Evolutionary conservation across 805 yeast species (phyloP), one percentile per base, ranked within the genome.

Genomic region (Zygoascus ofunaensis): DNA sequence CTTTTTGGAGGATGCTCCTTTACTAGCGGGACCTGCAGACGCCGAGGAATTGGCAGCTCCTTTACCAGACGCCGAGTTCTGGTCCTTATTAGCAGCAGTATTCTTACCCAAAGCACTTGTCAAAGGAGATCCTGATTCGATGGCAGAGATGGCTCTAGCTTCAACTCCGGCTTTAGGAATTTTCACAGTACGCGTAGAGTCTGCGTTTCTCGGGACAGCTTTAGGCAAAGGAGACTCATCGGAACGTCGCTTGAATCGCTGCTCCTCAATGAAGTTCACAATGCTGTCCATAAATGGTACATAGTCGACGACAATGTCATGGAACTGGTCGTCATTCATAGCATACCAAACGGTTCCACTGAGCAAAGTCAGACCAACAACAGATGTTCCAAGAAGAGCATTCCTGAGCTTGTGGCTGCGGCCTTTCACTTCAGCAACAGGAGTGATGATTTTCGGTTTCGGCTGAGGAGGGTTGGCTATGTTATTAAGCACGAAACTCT

Each of bases 231-330:
- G 2, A 7, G 15, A 8, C 4, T 37, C 34, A 5, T 37, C 22
- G 18, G 33, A 18, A n/a, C 23, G 22, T 12, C 18, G 8, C 7
- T 23, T 26, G 33, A n/a, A 37, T 17, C 33, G 32, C 23, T 40
- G 41, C 46, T 64, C 68, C 51, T 80, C 84, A 42, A 73, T 65
- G 5, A 59, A 54, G 43, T 76, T 74, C 24, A 80, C 71, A 24
- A 74, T 62, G 19, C 63, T 61, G 53, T 78, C 82, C 33, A 79
- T 84, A 41, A 72, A 69, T 17, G 92, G 92, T 37, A 81, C 74
- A 47, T 73, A 73, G 51, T 79, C 79, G 19, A 78, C 69, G 60
- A 79, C 81, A 38, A 68, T 51, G 52, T 81, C 85, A 52, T 76
- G 79, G 58, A 80, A 71, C 15, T 74, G 67, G 52, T 79, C 82